These are phyloP conservation scores for Luffa aegyptiaca DNA, from an alignment of 306 rosid genomes.

Conservation along the genomic window DNA sequence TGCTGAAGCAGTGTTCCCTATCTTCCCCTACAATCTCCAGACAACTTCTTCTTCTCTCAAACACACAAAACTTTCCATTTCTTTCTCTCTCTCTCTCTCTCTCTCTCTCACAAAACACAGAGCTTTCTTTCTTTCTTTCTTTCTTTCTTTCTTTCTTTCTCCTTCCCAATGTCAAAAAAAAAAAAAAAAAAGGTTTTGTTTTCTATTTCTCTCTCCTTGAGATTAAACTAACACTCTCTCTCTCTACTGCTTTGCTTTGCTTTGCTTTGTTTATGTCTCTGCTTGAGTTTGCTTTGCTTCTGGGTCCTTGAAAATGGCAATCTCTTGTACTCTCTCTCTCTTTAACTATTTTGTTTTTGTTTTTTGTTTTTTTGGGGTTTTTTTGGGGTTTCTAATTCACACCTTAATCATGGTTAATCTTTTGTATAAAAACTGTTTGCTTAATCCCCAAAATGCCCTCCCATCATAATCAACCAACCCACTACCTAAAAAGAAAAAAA, in stretches of 20 bases:
- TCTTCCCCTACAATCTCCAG: constrained; percentile 37
- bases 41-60: constrained; percentile 12
- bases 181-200: background rate
- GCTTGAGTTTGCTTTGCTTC: constrained; percentile 2
- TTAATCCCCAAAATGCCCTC: constrained; percentile 4
- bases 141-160: background rate
- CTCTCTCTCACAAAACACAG: background rate
- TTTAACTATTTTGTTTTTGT: background rate
- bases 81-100: background rate
- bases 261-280: constrained; percentile 7
- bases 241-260: background rate
- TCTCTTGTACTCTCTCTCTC: constrained; percentile 11
- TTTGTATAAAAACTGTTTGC: background rate
- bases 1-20: constrained; percentile 42
- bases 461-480: constrained; percentile 3
- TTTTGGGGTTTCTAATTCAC: background rate
- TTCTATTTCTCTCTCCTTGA: background rate
- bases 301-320: constrained; percentile 17
- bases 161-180: background rate
- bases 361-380: background rate
- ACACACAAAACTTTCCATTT: background rate
- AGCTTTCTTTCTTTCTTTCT: background rate
- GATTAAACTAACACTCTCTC: background rate
- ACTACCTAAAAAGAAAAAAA: background rate
- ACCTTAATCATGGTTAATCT: constrained; percentile 12